These are phyloP conservation scores for Pichia cabralensis DNA, from an alignment of 805 yeast genomes.

Conservation along the genomic window DNA sequence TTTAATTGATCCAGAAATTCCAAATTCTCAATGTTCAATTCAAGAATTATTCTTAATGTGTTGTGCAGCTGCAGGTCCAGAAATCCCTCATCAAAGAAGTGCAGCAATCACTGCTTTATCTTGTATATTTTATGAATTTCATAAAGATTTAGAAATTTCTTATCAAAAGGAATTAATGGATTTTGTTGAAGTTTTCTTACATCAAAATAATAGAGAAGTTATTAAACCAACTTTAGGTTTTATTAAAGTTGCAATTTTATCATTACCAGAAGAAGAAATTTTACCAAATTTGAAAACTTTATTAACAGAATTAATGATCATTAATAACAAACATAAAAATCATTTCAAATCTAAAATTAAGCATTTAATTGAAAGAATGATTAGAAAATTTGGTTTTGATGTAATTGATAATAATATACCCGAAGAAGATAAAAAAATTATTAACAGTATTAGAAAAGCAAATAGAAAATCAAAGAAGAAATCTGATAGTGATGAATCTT, in stretches of 20 bases:
- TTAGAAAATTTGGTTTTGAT: constrained; percentile 86
- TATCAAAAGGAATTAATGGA: constrained; percentile 66
- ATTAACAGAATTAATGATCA: constrained; percentile 64
- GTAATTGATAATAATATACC: constrained; percentile 78
- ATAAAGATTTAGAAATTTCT: constrained; percentile 47
- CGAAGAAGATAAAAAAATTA: constrained; percentile 75
- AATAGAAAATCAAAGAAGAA: constrained; percentile 43
- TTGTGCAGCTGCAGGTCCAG: constrained; percentile 92
- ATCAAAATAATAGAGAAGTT: constrained; percentile 86
- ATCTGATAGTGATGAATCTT: constrained; percentile 14
- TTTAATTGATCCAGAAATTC: constrained; percentile 48
- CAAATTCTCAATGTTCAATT: constrained; percentile 58
- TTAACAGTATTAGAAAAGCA: constrained; percentile 76
- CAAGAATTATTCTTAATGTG: constrained; percentile 86
- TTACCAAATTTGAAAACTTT: constrained; percentile 55
- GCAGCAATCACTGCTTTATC: constrained; percentile 91
- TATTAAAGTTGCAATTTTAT: constrained; percentile 77
- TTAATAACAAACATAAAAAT: constrained; percentile 95
- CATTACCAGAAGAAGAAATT: constrained; percentile 71
- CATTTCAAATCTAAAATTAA: constrained; percentile 89
- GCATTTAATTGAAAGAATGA: constrained; percentile 84
- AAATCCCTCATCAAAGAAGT: constrained; percentile 90
- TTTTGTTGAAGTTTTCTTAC: constrained; percentile 81
- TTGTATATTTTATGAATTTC: constrained; percentile 80
- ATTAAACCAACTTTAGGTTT: constrained; percentile 93